Base-by-base conservation (phyloP, 1,284 basidiomycete species). In the Ganoderma boninense region DNA sequence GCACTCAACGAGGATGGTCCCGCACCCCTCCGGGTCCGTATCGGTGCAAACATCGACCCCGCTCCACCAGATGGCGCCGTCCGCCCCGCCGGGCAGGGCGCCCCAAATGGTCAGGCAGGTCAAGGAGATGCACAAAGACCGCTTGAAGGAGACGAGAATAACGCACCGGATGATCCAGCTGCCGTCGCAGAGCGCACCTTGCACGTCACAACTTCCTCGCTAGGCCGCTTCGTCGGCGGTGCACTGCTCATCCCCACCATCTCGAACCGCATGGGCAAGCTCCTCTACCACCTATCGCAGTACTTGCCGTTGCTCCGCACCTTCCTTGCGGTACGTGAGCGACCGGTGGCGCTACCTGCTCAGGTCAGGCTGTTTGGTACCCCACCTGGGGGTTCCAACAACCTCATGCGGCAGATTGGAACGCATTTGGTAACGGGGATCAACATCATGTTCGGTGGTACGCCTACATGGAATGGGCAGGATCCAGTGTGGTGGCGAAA, bases 401-500 rank as follows among this genome's bases (percentile, higher is more conserved):
- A 71, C n/a, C 69, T 62, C 38, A 32, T 76, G 61, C 68, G 62
- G 42, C 75, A 77, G 69, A 13, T 77, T 23, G 73, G 77, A 0
- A 40, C 80, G n/a, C 74, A 73, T 13, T 67, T 86, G 40, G 79
- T 80, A 69, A 73, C 87, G 54, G 82, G 84, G 1, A 71, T 87
- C 71, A 82, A 85, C 49, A 80, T 87, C 11, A 80, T 89, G 0
- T 86, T 86, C 81, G 84, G 87, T 20, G 90, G 89, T 26, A 87
- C 88, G 16, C 83, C 83, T 69, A 84, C 84, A 8, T 93, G 89
- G 90, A 83, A 84, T 8, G 87, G 89, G 71, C 84, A 86, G 62
- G 92, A 94, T 78, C 92, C 92, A 14, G 90, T 94, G 13, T 94
- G 92, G 92, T 94, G 92, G 92, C 82, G 92, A 57, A 94, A 94